Base-by-base conservation (phyloP, 768 basidiomycete genomes). In the Phlegmacium glaucopus region DNA sequence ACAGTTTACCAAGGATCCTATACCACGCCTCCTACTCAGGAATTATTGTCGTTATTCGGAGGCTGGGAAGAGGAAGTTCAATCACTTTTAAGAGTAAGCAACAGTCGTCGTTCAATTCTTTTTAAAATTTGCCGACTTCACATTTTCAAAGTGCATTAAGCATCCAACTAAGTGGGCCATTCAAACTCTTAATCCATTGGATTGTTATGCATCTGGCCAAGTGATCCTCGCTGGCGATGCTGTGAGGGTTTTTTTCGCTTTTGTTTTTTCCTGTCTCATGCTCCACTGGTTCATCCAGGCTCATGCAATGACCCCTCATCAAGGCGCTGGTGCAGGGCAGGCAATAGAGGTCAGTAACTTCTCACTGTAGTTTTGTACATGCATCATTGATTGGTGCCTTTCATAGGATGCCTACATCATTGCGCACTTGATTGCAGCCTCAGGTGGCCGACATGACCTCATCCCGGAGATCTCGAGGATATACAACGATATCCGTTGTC, bases 211-310 rank as follows among this genome's bases (percentile, higher is more conserved):
- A 1, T 55, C 57, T 15, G 69, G 66, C 10, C 59, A 62, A 3
- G 70, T 79, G 4, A 72, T 69, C 6, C 60, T 82, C 9, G 56
- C 75, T 3, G 80, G 78, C 17, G 79, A 81, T 49, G 70, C 79
- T 5, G 73, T 75, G 50, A 39, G 65, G 45, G 15, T 5, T 35
- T n/a, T 39, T 26, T 32, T 10, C 39, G 38, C 39, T 25, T 4
- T 15, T 36, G 9, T 39, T 18, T 1, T 27, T 12, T 32, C 30
- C 39, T 27, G 16, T 17, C 39, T 40, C 27, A 37, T 39, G 12
- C 41, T 11, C n/a, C n/a, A 6, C 25, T 36, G 2, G 38, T 11
- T 13, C 25, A 9, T 32, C 4, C 27, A 65, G 61, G 61, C 63
- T 34, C 64, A 70, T 47, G 66, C 61, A 15, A 68, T 66, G 65